Conservation (phyloP, 257 asterid species). For the Solanum tacnaense region DNA sequence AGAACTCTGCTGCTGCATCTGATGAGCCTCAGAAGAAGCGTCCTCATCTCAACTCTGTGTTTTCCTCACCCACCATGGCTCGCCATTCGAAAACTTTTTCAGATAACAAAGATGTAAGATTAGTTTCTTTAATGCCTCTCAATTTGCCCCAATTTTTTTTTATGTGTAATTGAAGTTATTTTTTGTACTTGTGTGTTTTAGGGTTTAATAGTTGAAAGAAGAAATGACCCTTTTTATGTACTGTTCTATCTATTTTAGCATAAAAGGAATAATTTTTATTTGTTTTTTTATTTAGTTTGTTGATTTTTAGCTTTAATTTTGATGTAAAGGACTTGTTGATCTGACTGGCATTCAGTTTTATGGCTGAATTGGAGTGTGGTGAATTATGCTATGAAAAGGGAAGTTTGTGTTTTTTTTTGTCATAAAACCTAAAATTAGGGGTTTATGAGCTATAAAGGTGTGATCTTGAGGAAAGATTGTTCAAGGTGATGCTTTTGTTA, state of each 20-base stretch:
- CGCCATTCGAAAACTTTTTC: conserved; percentile 46
- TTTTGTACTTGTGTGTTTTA: background rate
- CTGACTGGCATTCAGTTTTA: background rate
- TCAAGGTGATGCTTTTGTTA: background rate
- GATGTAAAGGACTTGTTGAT: background rate
- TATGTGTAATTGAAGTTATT: background rate
- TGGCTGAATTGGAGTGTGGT: background rate
- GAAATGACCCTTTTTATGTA: background rate
- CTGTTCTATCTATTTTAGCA: background rate
- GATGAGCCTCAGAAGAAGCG: conserved; percentile 68
- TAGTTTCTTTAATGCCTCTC: background rate
- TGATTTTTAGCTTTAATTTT: background rate
- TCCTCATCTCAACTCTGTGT: conserved; percentile 39
- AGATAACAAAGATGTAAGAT: conserved; percentile 46
- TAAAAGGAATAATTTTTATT: background rate
- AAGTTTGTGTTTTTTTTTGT: background rate
- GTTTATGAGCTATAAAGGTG: background rate
- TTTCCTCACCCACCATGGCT: conserved; percentile 37
- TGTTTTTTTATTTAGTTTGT: background rate
- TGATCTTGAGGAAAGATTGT: background rate
- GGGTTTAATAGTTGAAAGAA: background rate
- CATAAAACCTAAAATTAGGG: background rate
- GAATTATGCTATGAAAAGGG: background rate
- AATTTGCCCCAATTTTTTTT: background rate
- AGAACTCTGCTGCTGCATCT: conserved; percentile 18